Conservation (phyloP, 2,329 filamentous ascomycete genomes). For the Celoporthe dispersa region DNA sequence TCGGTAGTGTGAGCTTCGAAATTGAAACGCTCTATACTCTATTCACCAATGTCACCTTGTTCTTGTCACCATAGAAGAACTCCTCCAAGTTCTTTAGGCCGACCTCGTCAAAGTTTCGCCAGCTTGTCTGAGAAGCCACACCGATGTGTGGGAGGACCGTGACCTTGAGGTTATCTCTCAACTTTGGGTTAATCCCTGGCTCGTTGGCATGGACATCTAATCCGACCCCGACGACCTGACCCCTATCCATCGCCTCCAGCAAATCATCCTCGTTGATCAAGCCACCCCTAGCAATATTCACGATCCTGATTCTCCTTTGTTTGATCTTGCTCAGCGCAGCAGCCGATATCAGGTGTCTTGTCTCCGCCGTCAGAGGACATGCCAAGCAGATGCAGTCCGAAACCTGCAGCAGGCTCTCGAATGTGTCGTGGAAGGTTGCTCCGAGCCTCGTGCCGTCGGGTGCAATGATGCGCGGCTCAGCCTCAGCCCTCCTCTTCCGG, state of each 20-base stretch:
- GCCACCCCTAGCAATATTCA: slow-evolving; percentile 42
- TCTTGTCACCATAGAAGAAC: slow-evolving; percentile 32
- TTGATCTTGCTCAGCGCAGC: slow-evolving; percentile 26
- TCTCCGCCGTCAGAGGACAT: slow-evolving; percentile 38
- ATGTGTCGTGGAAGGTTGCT: slow-evolving; percentile 28
- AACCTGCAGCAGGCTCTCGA: slow-evolving; percentile 38
- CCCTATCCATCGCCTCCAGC: slow-evolving; percentile 39
- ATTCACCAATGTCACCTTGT: slow-evolving; percentile 16
- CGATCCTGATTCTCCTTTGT: slow-evolving; percentile 38
- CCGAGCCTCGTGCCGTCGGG: slow-evolving; percentile 12
- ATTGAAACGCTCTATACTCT: background rate
- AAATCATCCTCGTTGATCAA: slow-evolving; percentile 42
- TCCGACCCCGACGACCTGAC: slow-evolving; percentile 40
- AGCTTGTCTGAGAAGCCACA: slow-evolving; percentile 37
- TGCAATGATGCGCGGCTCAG: background rate
- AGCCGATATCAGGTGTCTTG: slow-evolving; percentile 35
- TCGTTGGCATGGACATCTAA: slow-evolving; percentile 43
- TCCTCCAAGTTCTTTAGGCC: slow-evolving; percentile 35
- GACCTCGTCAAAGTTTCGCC: slow-evolving; percentile 36
- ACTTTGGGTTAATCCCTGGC: slow-evolving; percentile 37
- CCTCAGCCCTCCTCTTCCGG: slow-evolving; percentile 26
- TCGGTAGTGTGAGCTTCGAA: background rate
- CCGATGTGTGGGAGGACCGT: slow-evolving; percentile 40
- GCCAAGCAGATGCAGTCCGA: slow-evolving; percentile 40
- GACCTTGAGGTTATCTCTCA: slow-evolving; percentile 39